These are phyloP conservation scores for Aspergillus fructus DNA, from an alignment of 2,329 filamentous ascomycete species.

Conservation along the genomic window DNA sequence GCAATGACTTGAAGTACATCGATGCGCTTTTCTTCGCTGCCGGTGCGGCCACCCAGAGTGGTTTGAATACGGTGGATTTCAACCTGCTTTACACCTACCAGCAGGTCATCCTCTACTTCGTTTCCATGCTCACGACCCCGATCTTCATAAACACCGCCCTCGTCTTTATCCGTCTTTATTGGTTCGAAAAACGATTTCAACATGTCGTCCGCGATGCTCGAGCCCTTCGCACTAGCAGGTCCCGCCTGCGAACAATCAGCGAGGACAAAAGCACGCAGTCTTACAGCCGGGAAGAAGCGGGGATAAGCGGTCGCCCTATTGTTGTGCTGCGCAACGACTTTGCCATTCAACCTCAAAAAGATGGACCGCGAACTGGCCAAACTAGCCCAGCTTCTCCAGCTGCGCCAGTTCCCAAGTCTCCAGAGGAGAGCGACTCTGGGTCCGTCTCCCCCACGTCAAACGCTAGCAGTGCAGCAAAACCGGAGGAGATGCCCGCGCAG, in stretches of 20 bases:
- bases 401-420: conserved; percentile 11
- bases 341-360: conserved; percentile 24
- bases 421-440: conserved; percentile 27
- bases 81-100: conserved; percentile 70
- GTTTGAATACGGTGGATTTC: conserved; percentile 74
- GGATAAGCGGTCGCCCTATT: conserved; percentile 39
- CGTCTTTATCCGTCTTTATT: conserved; percentile 90
- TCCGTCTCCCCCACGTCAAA: conserved; percentile 23
- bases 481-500: conserved; percentile 5
- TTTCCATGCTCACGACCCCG: conserved; percentile 74
- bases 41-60: conserved; percentile 86
- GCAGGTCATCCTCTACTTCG: conserved; percentile 70
- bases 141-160: conserved; percentile 83
- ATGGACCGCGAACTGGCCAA: conserved; percentile 15
- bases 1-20: conserved; percentile 68
- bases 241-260: conserved; percentile 54
- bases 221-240: conserved; percentile 64
- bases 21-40: conserved; percentile 88
- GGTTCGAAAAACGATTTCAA: conserved; percentile 97
- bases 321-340: conserved; percentile 38
- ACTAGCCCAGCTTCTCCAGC: too few species aligned
- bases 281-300: conserved; percentile 35
- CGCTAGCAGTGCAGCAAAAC: conserved; percentile 21
- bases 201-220: conserved; percentile 74
- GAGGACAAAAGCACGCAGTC: conserved; percentile 44